Evolutionary conservation across 495 filamentous ascomycete species (phyloP), one percentile per base, ranked within the genome.

Genomic region (Aspergillus sclerotiicarbonarius): DNA sequence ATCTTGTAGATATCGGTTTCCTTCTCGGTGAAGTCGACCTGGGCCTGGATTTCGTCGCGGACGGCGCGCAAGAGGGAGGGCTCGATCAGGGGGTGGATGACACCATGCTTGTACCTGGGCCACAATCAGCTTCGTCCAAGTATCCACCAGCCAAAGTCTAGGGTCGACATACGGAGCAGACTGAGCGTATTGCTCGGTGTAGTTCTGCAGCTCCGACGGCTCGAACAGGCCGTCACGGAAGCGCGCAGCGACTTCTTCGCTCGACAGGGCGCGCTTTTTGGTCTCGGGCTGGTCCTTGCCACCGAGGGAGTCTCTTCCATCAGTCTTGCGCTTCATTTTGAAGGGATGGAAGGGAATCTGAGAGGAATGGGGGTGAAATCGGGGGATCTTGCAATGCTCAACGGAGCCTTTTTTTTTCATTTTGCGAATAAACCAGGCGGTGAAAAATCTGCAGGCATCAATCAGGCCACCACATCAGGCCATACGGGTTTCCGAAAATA

Each of bases 1-100:
- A 98, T 97, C 73, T 94, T 96, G 80, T 99, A 99, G 74, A 99
- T 98, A 73, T 99, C 95, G 57, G 94, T 99, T 70, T 99, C 94
- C 76, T 99, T 99, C 61, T 92, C 92, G 48, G 94, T 96, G 76
- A 98, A 98, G 67, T 87, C 85, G 58, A 99, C 85, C 65, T 94
- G 90, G 48, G 83, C 78, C 72, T 89, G 85, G 69, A 98, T 92
- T 78, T 99, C 94, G 59, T 80, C 74, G 67, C 93, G 92, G 62
- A 99, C 95, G 53, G 83, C 77, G 64, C 90, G 92, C 50, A 99
- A 84, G 12, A 99, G 86, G 35, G 74, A 69, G 48, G 90, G 84
- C 67, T 90, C 78, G 67, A 98, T 89, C 16, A 99, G 76, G 18
- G 81, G 76, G 56, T 80, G 77, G 64, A 99, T 96, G 13, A 99